A percentile compares a stretch with the other conserved stretches of the same genome.
These are phyloP conservation scores for Ophiosphaerella narmari DNA, from an alignment of 2,329 filamentous ascomycete species.

Conservation along the genomic window DNA sequence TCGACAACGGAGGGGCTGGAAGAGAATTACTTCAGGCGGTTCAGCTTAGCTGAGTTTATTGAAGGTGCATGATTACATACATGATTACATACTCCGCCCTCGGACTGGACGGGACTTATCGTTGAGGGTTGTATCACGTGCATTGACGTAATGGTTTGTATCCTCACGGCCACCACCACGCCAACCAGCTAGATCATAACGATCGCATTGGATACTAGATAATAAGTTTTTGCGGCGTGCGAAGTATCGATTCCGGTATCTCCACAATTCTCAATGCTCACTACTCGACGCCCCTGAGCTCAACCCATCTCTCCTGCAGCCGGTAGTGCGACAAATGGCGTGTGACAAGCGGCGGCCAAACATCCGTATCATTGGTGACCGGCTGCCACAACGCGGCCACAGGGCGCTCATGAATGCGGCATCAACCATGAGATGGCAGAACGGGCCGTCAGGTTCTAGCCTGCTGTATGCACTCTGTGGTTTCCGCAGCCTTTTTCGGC, in stretches of 20 bases:
- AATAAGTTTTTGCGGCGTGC: too few relatives aligned
- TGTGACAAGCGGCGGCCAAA: not conserved
- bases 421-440: not conserved
- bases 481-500: not conserved
- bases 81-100: too few relatives aligned
- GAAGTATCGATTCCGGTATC: too few relatives aligned
- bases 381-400: not conserved
- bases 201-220: too few relatives aligned
- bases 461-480: too few relatives aligned
- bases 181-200: too few relatives aligned
- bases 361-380: not conserved
- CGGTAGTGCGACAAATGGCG: slow-evolving; percentile 5
- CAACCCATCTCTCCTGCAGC: not conserved
- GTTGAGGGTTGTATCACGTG: slow-evolving; percentile 2
- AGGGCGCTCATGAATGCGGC: not conserved
- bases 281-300: not conserved
- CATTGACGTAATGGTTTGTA: slow-evolving; percentile 4
- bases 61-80: too few relatives aligned
- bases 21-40: too few relatives aligned
- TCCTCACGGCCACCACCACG: too few relatives aligned
- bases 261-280: too few relatives aligned
- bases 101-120: not conserved
- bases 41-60: too few relatives aligned
- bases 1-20: too few relatives aligned
- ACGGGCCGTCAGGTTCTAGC: not conserved